Evolutionary conservation across 495 filamentous ascomycete species (phyloP).

Genomic region (Xeromyces bisporus): DNA sequence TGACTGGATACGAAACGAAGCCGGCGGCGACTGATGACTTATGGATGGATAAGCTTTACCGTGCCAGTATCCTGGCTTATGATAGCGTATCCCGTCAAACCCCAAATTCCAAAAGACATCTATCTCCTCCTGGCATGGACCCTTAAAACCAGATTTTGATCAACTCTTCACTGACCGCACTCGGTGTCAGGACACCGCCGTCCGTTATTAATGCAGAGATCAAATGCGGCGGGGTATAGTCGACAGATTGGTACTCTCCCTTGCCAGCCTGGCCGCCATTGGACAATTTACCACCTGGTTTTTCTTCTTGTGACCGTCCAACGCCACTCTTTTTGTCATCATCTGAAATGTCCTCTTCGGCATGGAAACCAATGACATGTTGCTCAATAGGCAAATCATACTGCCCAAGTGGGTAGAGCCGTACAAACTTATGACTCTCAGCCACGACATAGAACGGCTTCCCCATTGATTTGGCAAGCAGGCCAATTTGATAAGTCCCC

Average conservation of each 20-base stretch:
- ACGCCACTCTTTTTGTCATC: constrained; percentile 17
- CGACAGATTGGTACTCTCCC: constrained; percentile 34
- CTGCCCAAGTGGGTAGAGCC: constrained; percentile 62
- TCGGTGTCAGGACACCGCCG: constrained; percentile 54
- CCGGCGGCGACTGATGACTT: too few species aligned
- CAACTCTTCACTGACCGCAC: constrained; percentile 59
- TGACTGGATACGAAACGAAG: too few species aligned
- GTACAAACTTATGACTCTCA: constrained; percentile 89
- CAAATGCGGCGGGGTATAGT: constrained; percentile 73
- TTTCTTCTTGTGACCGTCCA: not conserved
- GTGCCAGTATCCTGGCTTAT: too few species aligned
- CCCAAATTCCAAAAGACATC: too few species aligned
- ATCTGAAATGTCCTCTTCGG: constrained; percentile 31
- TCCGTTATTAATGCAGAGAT: constrained; percentile 72
- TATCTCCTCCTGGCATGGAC: too few species aligned
- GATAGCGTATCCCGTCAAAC: too few species aligned
- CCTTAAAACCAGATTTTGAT: constrained; percentile 69
- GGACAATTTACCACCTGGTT: constrained; percentile 8
- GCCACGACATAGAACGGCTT: constrained; percentile 83
- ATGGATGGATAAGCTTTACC: too few species aligned
- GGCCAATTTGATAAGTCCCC: constrained; percentile 81
- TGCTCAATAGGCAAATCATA: constrained; percentile 64
- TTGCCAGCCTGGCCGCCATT: constrained; percentile 4
- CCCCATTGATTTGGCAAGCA: constrained; percentile 56
- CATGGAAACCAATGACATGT: constrained; percentile 53